Conservation (phyloP, 768 basidiomycete genomes). For the Tylopilus rubrobrunneus region DNA sequence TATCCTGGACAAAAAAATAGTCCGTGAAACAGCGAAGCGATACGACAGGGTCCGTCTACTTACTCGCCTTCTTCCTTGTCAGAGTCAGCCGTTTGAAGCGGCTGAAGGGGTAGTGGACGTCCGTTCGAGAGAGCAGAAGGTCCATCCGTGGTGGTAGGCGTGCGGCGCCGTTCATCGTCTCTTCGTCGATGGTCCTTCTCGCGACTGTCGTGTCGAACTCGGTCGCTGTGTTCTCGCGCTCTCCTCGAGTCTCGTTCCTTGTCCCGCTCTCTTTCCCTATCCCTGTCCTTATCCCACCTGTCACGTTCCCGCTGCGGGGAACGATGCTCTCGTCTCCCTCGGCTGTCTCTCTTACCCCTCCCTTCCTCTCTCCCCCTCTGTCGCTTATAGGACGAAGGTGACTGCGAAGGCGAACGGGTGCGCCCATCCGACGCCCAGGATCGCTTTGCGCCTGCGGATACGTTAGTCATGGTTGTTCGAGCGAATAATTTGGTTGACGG, state of each 20-base stretch:
- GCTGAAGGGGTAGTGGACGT: slow-evolving; percentile 6
- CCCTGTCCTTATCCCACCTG: slow-evolving; percentile 29
- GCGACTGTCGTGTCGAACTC: slow-evolving; percentile 26
- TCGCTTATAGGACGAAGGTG: slow-evolving; percentile 42
- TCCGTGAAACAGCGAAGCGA: slow-evolving; percentile 8
- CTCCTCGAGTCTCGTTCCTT: slow-evolving; percentile 37
- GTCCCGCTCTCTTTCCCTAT: slow-evolving; percentile 34
- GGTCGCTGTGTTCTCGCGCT: slow-evolving; percentile 26
- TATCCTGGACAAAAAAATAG: slow-evolving; percentile 46
- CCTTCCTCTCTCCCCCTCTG: slow-evolving; percentile 50
- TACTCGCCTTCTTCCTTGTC: slow-evolving; percentile 93
- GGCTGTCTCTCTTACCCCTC: too few species aligned
- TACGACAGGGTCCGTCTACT: slow-evolving; percentile 39
- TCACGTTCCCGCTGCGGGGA: slow-evolving; percentile 29
- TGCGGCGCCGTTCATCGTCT: slow-evolving; percentile 30
- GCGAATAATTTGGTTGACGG: slow-evolving; percentile 57
- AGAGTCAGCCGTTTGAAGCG: slow-evolving; percentile 37
- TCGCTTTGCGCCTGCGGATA: slow-evolving; percentile 81
- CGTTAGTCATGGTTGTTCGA: slow-evolving; percentile 64
- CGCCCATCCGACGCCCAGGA: slow-evolving; percentile 50
- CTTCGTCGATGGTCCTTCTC: slow-evolving; percentile 27
- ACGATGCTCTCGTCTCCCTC: slow-evolving; percentile 36
- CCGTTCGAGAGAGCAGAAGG: slow-evolving; percentile 18
- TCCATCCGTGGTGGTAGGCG: slow-evolving; percentile 9
- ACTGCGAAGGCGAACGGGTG: slow-evolving; percentile 12